Evolutionary conservation across 306 rosid species (phyloP).

Genomic region (Quercus mongolica): DNA sequence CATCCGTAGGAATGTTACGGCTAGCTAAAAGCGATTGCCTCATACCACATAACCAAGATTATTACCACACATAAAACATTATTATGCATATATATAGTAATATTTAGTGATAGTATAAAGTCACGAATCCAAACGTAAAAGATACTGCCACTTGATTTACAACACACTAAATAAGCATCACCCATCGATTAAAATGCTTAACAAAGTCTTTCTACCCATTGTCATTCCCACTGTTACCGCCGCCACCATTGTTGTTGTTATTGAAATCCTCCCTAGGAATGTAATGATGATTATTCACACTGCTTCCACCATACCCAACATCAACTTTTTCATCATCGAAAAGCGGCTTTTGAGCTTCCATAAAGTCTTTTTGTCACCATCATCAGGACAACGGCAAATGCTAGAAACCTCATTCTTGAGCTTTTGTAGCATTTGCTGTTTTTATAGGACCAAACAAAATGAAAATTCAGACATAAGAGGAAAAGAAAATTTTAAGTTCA

Average conservation of each 20-base stretch:
- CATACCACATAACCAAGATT: too few species aligned
- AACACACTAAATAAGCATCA: not conserved
- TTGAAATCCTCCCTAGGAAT: slow-evolving; percentile 22
- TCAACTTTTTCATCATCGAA: not conserved
- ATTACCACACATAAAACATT: too few species aligned
- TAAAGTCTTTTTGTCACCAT: slow-evolving; percentile 1
- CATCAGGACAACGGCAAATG: slow-evolving; percentile 4
- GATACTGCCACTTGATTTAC: too few species aligned
- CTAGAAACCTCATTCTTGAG: slow-evolving; percentile 10
- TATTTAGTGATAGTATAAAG: too few species aligned
- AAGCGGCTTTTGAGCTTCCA: not conserved
- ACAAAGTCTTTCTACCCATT: not conserved
- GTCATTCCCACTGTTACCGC: not conserved
- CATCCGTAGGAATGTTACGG: too few species aligned
- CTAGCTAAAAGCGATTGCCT: too few species aligned
- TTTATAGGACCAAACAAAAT: not conserved
- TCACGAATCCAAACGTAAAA: too few species aligned
- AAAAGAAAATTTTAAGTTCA: not conserved
- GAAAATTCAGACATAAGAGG: not conserved
- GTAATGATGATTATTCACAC: slow-evolving; percentile 23
- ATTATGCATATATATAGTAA: too few species aligned
- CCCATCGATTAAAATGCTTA: too few species aligned
- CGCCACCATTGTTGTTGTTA: not conserved
- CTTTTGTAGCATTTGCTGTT: not conserved
- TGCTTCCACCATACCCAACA: not conserved